Evolutionary conservation across 2,329 filamentous ascomycete species (phyloP).

Genomic region (Fusarium incarnatum): DNA sequence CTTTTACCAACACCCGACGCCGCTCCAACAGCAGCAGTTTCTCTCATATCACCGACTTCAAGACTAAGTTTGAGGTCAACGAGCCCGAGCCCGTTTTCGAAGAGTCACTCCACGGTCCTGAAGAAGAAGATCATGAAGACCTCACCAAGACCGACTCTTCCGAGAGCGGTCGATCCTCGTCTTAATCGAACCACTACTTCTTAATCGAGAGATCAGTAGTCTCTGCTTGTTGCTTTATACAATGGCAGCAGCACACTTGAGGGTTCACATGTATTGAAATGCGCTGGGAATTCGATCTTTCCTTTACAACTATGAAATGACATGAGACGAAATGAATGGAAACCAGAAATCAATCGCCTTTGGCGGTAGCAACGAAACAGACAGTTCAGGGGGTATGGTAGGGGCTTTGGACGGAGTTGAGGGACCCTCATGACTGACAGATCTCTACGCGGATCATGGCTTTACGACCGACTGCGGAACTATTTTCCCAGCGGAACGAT

Average conservation of each 20-base stretch:
- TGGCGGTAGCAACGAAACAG: slow-evolving; percentile 8
- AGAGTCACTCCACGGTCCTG: slow-evolving; percentile 81
- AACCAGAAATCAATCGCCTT: slow-evolving; percentile 27
- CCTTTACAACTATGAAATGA: slow-evolving; percentile 40
- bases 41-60: slow-evolving; percentile 80
- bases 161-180: slow-evolving; percentile 69
- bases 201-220: slow-evolving; percentile 35
- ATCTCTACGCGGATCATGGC: slow-evolving; percentile 42
- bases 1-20: slow-evolving; percentile 85
- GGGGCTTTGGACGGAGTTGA: slow-evolving; percentile 40
- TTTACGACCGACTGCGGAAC: slow-evolving; percentile 31
- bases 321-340: slow-evolving; percentile 46
- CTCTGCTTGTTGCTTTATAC: slow-evolving; percentile 49
- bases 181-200: slow-evolving; percentile 55
- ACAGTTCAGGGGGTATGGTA: slow-evolving; percentile 10
- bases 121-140: slow-evolving; percentile 66
- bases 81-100: slow-evolving; percentile 94
- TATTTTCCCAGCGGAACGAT: slow-evolving; percentile 37
- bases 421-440: slow-evolving; percentile 44
- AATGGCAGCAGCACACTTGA: slow-evolving; percentile 18
- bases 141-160: slow-evolving; percentile 68
- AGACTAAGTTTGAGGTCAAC: slow-evolving; percentile 95
- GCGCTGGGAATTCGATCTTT: slow-evolving; percentile 30
- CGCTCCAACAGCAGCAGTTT: slow-evolving; percentile 90
- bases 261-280: slow-evolving; percentile 42